Evolutionary conservation across 768 basidiomycete species (phyloP), one percentile per base, ranked within the genome.

Genomic region (Panaeolus cyanescens): DNA sequence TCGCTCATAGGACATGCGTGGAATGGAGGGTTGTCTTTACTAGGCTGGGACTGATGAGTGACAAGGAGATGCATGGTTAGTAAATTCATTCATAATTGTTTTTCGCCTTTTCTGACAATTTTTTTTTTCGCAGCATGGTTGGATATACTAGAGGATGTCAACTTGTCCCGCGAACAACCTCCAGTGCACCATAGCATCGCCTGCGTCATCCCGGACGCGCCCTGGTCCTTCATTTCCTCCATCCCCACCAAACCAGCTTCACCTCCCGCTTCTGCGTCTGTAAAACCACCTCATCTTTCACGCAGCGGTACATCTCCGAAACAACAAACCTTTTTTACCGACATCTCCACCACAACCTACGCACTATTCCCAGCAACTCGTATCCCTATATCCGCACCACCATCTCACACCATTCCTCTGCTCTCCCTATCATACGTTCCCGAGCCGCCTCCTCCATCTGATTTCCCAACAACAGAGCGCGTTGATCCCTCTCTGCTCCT

Each of bases 11-110:
- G 62, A 88, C 88, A 10, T 85, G 86, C 68, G 77, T 93, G 20
- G 92, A 95, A 70, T 95, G 93, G 93, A 82, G 89, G 56, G 75
- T 95, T 10, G 86, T 90, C 8, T 78, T 95, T 59, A 76, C 89
- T 5, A 91, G 88, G 68, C 73, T 89, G 3, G 93, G 93, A 0
- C 60, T 74, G 9, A 85, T 94, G 78, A 71, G 74, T 1, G 73
- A 79, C 54, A 68, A 69, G 5, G 93, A 95, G 68, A 70, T 92
- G 20, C 79, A 87, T 65, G 88, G 93, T 92, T 65, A 61, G 86
- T 74, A 13, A 42, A 53, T 33, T 31, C 30, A 56, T 39, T 50
- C 62, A 42, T 54, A 56, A 32, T 54, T 39, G 28, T 60, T 30
- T 20, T 3, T 58, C 30, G 37, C 61, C 37, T 40, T n/a, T 56